Evolutionary conservation across 495 filamentous ascomycete species (phyloP).

Genomic region (Schizothecium vesticola): DNA sequence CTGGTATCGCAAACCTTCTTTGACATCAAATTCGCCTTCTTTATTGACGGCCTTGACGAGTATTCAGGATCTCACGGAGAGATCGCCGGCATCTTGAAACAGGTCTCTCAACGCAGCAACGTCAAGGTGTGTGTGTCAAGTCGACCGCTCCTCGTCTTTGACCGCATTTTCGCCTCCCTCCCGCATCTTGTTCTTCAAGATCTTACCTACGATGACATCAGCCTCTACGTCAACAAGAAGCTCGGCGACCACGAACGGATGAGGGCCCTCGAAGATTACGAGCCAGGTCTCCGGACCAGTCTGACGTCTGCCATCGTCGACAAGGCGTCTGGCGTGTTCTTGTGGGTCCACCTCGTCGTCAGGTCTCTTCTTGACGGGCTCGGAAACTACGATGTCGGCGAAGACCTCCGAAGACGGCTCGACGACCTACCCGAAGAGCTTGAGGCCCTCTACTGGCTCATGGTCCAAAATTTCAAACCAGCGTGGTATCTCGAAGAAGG

Average conservation of each 20-base stretch:
- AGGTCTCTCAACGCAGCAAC: background rate
- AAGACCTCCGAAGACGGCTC: background rate
- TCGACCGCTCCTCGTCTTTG: background rate
- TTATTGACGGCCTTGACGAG: constrained; percentile 1
- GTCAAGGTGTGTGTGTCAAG: constrained; percentile 6
- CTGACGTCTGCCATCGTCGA: background rate
- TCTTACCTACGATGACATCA: constrained; percentile 1
- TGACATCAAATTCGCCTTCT: constrained; percentile 2
- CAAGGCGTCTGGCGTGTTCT: constrained; percentile 1
- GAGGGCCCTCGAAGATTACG: background rate
- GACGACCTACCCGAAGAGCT: constrained; percentile 3
- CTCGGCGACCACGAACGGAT: background rate
- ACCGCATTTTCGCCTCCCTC: background rate
- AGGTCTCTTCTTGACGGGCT: constrained; percentile 4
- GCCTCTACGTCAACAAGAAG: background rate
- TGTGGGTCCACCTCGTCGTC: constrained; percentile 5
- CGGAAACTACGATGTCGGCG: background rate
- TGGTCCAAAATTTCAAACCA: background rate
- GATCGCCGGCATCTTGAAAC: background rate
- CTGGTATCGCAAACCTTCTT: background rate
- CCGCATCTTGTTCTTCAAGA: constrained; percentile 1
- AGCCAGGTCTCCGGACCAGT: background rate
- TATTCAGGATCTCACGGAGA: background rate
- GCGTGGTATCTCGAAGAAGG: constrained; percentile 2
- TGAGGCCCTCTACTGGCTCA: constrained; percentile 1